Percentiles rank a stretch among this genome's conserved stretches.
These are phyloP conservation scores for Eucalyptus cloeziana DNA, from an alignment of 345 rosid species.

Conservation along the genomic window DNA sequence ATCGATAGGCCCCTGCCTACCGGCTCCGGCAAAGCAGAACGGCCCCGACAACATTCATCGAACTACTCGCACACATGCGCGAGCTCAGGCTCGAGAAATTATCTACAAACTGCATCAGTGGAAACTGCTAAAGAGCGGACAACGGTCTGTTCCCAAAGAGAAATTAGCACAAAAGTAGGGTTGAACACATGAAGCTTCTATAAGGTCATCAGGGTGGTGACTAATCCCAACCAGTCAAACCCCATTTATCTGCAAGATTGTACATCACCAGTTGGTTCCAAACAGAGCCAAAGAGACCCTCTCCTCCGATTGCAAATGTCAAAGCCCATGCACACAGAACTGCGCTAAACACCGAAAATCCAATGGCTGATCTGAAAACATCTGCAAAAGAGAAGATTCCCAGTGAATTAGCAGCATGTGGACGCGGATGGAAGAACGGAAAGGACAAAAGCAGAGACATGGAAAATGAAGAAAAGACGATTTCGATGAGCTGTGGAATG, in stretches of 20 bases:
- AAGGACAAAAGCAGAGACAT: not conserved
- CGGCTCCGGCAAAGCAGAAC: not conserved
- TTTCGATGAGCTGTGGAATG: not conserved
- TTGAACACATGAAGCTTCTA: not conserved
- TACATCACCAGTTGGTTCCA: constrained; percentile 94
- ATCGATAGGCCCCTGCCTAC: not conserved
- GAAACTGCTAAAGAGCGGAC: not conserved
- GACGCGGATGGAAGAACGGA: rapidly evolving
- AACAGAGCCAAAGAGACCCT: constrained; percentile 55
- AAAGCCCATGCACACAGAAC: constrained; percentile 78
- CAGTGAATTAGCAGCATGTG: not conserved
- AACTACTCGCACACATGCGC: not conserved
- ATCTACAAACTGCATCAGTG: not conserved
- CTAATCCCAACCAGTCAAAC: constrained; percentile 62
- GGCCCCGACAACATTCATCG: not conserved
- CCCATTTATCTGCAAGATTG: constrained; percentile 78
- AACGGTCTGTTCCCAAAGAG: not conserved
- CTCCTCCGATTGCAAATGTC: constrained; percentile 85
- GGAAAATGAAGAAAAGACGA: not conserved
- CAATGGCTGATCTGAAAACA: constrained; percentile 70
- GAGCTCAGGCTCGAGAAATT: not conserved
- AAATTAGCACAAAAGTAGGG: not conserved
- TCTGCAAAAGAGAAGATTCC: constrained; percentile 20
- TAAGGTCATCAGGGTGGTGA: not conserved
- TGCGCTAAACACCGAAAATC: constrained; percentile 46